A percentile compares a stretch with the other conserved stretches of the same genome.
Evolutionary conservation across 2,329 filamentous ascomycete species (phyloP).

Genomic region (Aspergillus versicolor): DNA sequence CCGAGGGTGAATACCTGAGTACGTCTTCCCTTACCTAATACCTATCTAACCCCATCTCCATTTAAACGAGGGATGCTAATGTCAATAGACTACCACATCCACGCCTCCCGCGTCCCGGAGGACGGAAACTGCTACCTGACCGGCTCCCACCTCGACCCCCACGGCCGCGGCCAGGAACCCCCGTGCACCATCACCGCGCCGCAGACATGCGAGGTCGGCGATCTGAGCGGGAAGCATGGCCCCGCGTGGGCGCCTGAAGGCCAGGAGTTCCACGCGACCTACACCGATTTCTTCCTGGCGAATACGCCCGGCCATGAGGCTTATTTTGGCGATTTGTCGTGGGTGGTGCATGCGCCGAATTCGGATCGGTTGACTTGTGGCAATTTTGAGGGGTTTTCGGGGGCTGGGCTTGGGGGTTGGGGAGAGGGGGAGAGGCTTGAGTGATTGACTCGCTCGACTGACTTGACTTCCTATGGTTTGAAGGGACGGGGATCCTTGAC

Average conservation of each 20-base stretch:
- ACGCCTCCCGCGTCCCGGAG: slow-evolving; percentile 61
- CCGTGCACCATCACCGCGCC: slow-evolving; percentile 59
- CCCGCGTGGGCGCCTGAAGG: slow-evolving; percentile 52
- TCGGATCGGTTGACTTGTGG: slow-evolving; percentile 57
- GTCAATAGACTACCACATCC: slow-evolving; percentile 65
- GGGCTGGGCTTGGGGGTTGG: not conserved
- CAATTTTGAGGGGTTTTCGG: slow-evolving; percentile 46
- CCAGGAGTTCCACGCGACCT: slow-evolving; percentile 31
- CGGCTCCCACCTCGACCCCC: slow-evolving; percentile 70
- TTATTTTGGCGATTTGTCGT: slow-evolving; percentile 55
- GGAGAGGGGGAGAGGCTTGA: no score
- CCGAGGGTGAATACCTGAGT: slow-evolving; percentile 58
- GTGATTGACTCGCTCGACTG: no score
- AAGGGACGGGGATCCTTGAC: not conserved
- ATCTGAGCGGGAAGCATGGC: slow-evolving; percentile 73
- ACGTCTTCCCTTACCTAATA: slow-evolving; percentile 31
- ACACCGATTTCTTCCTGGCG: slow-evolving; percentile 52
- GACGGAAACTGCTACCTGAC: slow-evolving; percentile 72
- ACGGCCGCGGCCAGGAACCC: slow-evolving; percentile 60
- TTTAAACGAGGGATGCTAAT: no score
- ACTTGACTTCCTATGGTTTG: no score
- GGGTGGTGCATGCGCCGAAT: slow-evolving; percentile 56
- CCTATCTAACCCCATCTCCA: not conserved
- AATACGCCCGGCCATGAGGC: slow-evolving; percentile 40
- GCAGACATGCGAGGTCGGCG: slow-evolving; percentile 71